Base-by-base conservation (phyloP, 306 rosid species). In the Acacia melanoxylon region DNA sequence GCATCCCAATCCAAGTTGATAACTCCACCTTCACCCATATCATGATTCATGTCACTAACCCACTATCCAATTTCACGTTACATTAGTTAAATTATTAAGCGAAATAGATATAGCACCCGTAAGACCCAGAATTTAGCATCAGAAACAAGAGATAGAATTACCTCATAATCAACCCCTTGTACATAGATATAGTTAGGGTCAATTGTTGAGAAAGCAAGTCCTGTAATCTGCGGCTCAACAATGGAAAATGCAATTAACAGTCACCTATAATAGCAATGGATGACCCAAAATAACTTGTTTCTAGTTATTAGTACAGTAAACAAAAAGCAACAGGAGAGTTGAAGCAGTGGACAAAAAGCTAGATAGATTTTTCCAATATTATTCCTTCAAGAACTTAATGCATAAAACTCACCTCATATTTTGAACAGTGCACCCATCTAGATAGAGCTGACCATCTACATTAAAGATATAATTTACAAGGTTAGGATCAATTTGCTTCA, bases 101-200 rank as follows among this genome's bases (percentile, higher is more conserved):
- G 9, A 40, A 69, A 48, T 35, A 54, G 9, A 40, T 56, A 48
- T 35, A 54, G 33, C 29, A 42, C 40, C 11, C 14, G 44, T 44
- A 33, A 68, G 68, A 33, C 45, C 31, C 7, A 82, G 44, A 68
- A 56, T 37, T 80, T n/a, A 76, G 15, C 37, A 10, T 37, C 19
- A 67, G 35, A 29, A 59, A 31, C 8, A 45, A 56, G 20, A 14
- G 44, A 77, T 52, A 35, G 4, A 74, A 68, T 81, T 79, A 93
- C 98, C 98, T 94, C 97, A 76, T 93, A 87, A 86, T 93, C 98
- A 83, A 94, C 86, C 77, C 98, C 98, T 87, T 94, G 98, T 71
- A 93, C 40, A 79, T 93, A 93, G 75, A 94, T 91, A 81, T 83
- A 87, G 75, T 89, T 87, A 42, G 97, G 87, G 79, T 94, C 90